phyloP scores from a whole-genome alignment of 2,329 filamentous ascomycete species.

The Xylaria digitata region DNA sequence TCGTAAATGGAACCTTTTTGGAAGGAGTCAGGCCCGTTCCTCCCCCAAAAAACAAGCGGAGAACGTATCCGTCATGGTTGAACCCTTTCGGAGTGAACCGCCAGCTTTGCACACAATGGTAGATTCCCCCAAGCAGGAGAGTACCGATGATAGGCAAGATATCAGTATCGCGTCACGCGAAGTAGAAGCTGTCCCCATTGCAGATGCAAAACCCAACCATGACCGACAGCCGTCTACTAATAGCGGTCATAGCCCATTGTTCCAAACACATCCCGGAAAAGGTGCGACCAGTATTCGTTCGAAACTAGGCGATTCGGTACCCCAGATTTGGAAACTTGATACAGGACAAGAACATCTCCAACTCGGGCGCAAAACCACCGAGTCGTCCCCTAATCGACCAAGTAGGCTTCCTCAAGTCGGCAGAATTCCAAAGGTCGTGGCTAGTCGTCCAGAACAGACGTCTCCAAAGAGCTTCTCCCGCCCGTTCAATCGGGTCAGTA shows the following conservation, averaged over 20 bases:
- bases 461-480: slow-evolving; percentile 86
- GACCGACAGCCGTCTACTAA: slow-evolving; percentile 39
- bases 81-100: slow-evolving; percentile 61
- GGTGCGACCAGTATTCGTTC: slow-evolving; percentile 2
- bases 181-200: slow-evolving; percentile 54
- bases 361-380: slow-evolving; percentile 2
- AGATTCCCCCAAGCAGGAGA: slow-evolving; percentile 66
- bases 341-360: slow-evolving; percentile 22
- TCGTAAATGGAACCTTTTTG: slow-evolving; percentile 73
- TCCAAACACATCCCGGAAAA: not conserved
- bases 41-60: slow-evolving; percentile 54
- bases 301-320: slow-evolving; percentile 16
- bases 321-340: slow-evolving; percentile 32
- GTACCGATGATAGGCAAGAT: slow-evolving; percentile 50
- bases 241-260: slow-evolving; percentile 21
- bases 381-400: slow-evolving; percentile 52
- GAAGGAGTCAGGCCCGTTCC: slow-evolving; percentile 62
- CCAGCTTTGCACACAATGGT: slow-evolving; percentile 72
- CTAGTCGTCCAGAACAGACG: slow-evolving; percentile 71
- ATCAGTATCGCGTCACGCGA: slow-evolving; percentile 63
- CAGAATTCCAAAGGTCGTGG: slow-evolving; percentile 85
- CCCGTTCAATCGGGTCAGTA: slow-evolving; percentile 74
- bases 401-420: slow-evolving; percentile 84
- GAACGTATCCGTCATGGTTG: slow-evolving; percentile 61
- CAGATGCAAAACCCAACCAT: slow-evolving; percentile 27